Conservation (phyloP, 2,329 filamentous ascomycete genomes). For the Arachnomyces sp. region DNA sequence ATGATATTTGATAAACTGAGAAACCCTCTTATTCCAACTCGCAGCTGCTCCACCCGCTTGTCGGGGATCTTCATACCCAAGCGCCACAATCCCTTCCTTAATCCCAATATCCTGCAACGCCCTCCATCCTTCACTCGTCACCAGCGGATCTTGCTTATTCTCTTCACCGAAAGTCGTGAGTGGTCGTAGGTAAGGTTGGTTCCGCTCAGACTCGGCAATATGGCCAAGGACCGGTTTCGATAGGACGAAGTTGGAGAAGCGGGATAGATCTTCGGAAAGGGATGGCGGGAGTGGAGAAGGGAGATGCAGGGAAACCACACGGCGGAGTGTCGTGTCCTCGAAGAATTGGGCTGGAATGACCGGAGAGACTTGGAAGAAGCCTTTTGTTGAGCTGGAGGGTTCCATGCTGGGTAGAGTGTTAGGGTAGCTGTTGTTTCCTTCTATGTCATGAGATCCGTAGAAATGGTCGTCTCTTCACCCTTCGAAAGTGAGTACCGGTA, state of each 20-base stretch:
- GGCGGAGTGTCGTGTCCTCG: conserved; percentile 16
- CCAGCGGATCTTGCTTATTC: conserved; percentile 18
- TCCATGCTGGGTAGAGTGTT: conserved; percentile 13
- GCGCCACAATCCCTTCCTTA: conserved; percentile 18
- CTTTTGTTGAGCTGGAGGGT: conserved; percentile 17
- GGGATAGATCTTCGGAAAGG: conserved; percentile 14
- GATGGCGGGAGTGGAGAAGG: conserved; percentile 14
- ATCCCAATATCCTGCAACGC: conserved; percentile 18
- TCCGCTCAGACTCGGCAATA: conserved; percentile 17
- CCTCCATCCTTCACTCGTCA: conserved; percentile 22
- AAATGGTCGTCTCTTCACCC: no score
- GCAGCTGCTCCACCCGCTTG: not conserved
- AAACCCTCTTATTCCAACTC: conserved; percentile 17
- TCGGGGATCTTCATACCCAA: conserved; percentile 15
- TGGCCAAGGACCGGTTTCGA: conserved; percentile 13
- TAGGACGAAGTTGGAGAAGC: conserved; percentile 16
- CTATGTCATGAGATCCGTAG: no score
- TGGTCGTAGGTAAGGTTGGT: conserved; percentile 15
- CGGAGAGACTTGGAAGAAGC: conserved; percentile 19
- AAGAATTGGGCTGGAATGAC: conserved; percentile 13
- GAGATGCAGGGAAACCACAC: conserved; percentile 16
- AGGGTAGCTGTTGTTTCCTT: no score
- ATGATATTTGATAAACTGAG: conserved; percentile 18
- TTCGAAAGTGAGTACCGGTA: no score
- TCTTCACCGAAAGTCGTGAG: conserved; percentile 19